These are phyloP conservation scores for Hemileia vastatrix DNA, from an alignment of 1,284 basidiomycete genomes.

Conservation along the genomic window DNA sequence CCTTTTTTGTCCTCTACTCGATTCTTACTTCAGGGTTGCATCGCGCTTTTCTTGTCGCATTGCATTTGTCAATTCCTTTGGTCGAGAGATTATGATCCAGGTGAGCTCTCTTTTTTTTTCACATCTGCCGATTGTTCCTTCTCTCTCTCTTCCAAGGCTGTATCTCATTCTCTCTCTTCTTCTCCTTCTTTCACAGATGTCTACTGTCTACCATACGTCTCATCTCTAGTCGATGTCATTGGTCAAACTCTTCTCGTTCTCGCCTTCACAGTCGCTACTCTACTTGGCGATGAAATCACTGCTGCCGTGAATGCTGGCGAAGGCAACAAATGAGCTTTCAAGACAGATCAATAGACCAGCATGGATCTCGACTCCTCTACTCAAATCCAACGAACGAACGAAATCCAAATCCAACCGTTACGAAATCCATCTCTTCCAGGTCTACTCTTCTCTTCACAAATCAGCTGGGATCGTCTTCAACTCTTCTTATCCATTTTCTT, in stretches of 20 bases:
- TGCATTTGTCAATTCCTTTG: slow-evolving; percentile 68
- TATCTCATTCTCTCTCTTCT: not conserved
- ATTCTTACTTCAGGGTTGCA: slow-evolving; percentile 51
- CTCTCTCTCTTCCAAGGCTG: not conserved
- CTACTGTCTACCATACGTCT: slow-evolving; percentile 85
- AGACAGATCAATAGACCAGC: too few species aligned
- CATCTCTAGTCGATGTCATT: slow-evolving; percentile 78
- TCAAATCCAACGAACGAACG: too few species aligned
- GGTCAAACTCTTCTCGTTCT: slow-evolving; percentile 65
- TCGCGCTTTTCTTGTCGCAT: slow-evolving; percentile 62
- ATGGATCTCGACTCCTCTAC: too few species aligned
- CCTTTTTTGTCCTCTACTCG: slow-evolving; percentile 11
- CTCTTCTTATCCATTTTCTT: too few species aligned
- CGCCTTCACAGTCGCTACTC: slow-evolving; percentile 47
- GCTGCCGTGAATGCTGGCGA: slow-evolving; percentile 59
- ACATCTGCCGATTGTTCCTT: not conserved
- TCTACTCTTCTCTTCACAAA: too few species aligned
- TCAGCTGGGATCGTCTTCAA: too few species aligned
- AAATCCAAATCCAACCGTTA: too few species aligned
- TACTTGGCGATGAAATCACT: slow-evolving; percentile 48
- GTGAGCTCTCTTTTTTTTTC: slow-evolving; percentile 44
- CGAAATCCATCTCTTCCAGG: too few species aligned
- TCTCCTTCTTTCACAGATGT: slow-evolving; percentile 47
- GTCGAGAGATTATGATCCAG: slow-evolving; percentile 73
- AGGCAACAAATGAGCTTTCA: too few species aligned